A percentile compares a stretch with the other conserved stretches of the same genome.
Conservation (phyloP, 2,329 filamentous ascomycete genomes). For the Immersiporthe knoxdaviesiana region DNA sequence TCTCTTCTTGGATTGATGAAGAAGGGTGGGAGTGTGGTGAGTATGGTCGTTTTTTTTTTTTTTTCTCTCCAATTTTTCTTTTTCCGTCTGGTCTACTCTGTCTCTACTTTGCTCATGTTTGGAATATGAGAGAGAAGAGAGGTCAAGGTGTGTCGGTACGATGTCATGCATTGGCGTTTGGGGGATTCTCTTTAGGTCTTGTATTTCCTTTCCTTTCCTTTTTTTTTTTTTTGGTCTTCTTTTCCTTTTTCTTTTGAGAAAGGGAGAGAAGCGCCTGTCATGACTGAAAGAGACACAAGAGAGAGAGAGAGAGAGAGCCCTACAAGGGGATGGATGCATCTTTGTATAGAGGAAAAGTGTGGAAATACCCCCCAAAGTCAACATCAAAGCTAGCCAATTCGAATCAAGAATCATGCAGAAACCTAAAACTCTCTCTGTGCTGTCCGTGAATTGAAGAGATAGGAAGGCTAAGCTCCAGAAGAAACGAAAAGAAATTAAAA, state of each 20-base stretch:
- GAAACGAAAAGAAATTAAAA: too few species aligned
- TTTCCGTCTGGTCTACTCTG: too few species aligned
- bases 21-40: too few species aligned
- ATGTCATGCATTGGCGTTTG: conserved; percentile 1
- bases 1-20: not conserved
- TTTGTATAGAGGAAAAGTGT: not conserved
- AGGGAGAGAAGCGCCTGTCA: not conserved
- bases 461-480: too few species aligned
- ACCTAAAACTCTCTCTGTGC: too few species aligned
- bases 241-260: not conserved
- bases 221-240: not conserved
- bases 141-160: not conserved
- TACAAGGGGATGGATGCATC: not conserved
- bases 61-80: not conserved
- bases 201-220: too few species aligned
- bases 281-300: too few species aligned
- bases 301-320: not conserved
- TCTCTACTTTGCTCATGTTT: not conserved
- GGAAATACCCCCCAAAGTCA: not conserved
- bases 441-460: too few species aligned
- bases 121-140: not conserved
- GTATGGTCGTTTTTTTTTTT: too few species aligned
- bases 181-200: not conserved
- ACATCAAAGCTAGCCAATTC: not conserved
- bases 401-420: not conserved